Evolutionary conservation across 2,329 filamentous ascomycete genomes (phyloP), one percentile per base, ranked within the genome.

Genomic region (Pyrenochaeta sp.): DNA sequence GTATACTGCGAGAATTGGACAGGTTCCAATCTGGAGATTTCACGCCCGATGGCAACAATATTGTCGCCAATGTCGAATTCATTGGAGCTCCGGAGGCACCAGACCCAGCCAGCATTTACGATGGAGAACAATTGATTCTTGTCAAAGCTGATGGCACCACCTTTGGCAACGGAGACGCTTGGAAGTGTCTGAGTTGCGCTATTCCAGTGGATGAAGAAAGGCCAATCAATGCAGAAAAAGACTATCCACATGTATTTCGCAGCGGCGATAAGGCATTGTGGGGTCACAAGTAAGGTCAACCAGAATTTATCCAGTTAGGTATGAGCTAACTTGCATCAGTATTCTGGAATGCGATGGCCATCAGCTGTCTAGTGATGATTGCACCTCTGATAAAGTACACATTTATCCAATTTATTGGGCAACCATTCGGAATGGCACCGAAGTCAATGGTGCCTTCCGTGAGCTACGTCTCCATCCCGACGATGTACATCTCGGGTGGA

Each of bases 161-260:
- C 0, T 82, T 82, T 37, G 42, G 69, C 1, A 81, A 79, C 45
- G 80, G 80, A 0, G 78, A 81, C 52, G 42, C 74, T 0, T 83
- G 79, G 79, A 82, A 80, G 55, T 82, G 80, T 47, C 48, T 82
- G 3, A 82, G 72, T 31, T 82, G 80, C 46, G 79, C 75, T 1
- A 69, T 81, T 0, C 71, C 76, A 0, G 58, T 44, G 1, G 59
- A 64, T 21, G 77, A 79, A 39, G 58, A 68, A 50, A 29, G 47
- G 60, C 23, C 23, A 4, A 4, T 27, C 9, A 9, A 27, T 27
- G 4, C 23, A 27, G 4, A 27, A 9, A 27, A 27, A 2, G 77
- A 77, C 40, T 83, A 82, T 52, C 78, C 80, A 0, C 78, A 82
- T 40, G 66, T 72, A 0, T 81, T 81, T 27, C 23, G 23, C 23